phyloP scores from a whole-genome alignment of 129 eudicot species.

The Lactuca saligna region DNA sequence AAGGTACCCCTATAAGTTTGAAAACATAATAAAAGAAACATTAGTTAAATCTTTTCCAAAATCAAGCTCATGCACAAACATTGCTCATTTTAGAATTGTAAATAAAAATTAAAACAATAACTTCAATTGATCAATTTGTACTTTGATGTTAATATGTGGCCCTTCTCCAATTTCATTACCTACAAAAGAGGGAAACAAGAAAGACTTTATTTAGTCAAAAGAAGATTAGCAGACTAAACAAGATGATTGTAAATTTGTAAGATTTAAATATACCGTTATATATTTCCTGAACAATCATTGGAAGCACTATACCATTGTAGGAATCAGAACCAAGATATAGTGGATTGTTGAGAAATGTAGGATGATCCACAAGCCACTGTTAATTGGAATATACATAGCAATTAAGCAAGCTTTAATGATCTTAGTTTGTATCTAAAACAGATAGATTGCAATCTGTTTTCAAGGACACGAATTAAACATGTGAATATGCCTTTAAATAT shows the following conservation, averaged over 20 bases:
- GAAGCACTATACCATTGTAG: background rate
- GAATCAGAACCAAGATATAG: slow-evolving; percentile 10
- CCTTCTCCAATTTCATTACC: background rate
- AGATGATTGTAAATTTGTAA: background rate
- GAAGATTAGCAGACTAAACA: background rate
- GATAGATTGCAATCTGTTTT: background rate
- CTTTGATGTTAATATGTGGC: background rate
- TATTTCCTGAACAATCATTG: slow-evolving; percentile 5
- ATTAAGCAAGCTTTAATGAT: background rate
- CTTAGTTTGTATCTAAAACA: background rate
- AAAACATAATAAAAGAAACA: background rate
- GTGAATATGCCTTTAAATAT: background rate
- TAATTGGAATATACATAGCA: background rate
- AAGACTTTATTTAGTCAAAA: too few relatives aligned
- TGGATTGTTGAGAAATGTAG: background rate
- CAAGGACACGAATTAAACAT: background rate
- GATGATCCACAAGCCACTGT: slow-evolving; percentile 10
- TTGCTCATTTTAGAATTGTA: background rate
- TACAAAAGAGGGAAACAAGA: background rate
- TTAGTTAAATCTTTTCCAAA: background rate
- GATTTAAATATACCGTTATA: background rate
- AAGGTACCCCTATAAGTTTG: slow-evolving; percentile 18
- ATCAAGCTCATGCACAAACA: slow-evolving; percentile 1
- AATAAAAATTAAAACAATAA: background rate
- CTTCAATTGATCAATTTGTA: background rate